Base-by-base conservation (phyloP, 768 basidiomycete genomes). In the Amanita pseudoporphyria region DNA sequence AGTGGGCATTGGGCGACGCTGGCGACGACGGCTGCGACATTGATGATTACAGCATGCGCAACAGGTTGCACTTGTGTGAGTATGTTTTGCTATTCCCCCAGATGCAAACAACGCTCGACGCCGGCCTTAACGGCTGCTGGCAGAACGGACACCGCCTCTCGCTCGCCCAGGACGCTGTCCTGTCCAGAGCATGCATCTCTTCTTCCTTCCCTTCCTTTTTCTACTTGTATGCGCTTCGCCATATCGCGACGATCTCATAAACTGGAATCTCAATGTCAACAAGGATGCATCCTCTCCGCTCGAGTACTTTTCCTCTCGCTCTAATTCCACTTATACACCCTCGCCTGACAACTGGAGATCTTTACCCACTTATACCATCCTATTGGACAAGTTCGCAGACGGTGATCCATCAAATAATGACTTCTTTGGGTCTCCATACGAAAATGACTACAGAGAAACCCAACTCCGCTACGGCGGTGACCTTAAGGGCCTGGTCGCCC, bases 311-410 rank as follows among this genome's bases (percentile, higher is more conserved):
- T 64, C 86, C 2, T 68, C 70, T 47, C 77, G 86, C 35, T 65
- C 73, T 2, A 85, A 80, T 56, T 68, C 67, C 1, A 81, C 75
- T 7, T 93, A 94, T 64, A 85, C 79, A 0, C 73, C 77, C 0
- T 93, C 90, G 0, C 93, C 93, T 0, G 40, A 55, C 12, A 96
- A 96, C 65, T 96, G 93, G 93, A 80, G 93, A 16, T 68, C 77
- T 5, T 66, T 90, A 9, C 88, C 89, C 1, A 73, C 81, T 45
- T 92, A 92, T 61, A 87, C 84, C 37, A 58, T 91, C 58, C 81
- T 95, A 45, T 65, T 93, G 56, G 93, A 96, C 76, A 95, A 95
- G 67, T 95, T 89, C 61, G 90, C 90, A 12, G 91, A 95, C 57
- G 93, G 93, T 1, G 87, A 92, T 62, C 93, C 93, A 2, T 67